Conservation (phyloP, 331 rosid species). For the Quercus tomentella region DNA sequence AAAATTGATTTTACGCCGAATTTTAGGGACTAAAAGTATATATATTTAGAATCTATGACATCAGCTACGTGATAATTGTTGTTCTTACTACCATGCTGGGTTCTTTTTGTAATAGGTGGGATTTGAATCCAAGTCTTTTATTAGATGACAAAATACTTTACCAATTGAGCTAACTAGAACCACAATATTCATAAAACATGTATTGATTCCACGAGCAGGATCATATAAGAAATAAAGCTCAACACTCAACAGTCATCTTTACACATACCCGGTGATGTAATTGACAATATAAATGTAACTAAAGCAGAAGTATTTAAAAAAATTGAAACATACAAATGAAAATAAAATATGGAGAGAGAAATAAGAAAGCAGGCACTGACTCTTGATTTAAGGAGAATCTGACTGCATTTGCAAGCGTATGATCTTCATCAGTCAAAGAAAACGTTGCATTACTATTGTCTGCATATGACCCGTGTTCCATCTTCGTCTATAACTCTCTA, state of each 20-base stretch:
- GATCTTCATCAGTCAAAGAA: conserved; percentile 67
- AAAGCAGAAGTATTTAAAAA: neutral
- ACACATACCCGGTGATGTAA: neutral
- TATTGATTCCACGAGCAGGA: neutral
- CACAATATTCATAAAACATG: neutral
- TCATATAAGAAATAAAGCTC: neutral
- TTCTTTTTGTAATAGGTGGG: too few relatives aligned
- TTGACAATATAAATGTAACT: neutral
- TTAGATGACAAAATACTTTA: too few relatives aligned
- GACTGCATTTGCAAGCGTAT: conserved; percentile 68
- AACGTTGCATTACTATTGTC: conserved; percentile 69
- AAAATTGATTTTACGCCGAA: too few relatives aligned
- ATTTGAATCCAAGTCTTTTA: too few relatives aligned
- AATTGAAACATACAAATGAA: neutral
- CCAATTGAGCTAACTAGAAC: too few relatives aligned
- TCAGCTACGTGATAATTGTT: too few relatives aligned
- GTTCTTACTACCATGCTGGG: too few relatives aligned
- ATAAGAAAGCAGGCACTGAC: conserved; percentile 30
- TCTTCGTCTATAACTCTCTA: neutral
- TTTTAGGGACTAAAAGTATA: too few relatives aligned
- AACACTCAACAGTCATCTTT: neutral
- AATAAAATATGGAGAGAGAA: neutral
- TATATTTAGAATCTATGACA: too few relatives aligned
- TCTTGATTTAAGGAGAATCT: conserved; percentile 75
- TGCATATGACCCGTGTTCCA: conserved; percentile 64